Evolutionary conservation across 2,329 filamentous ascomycete species (phyloP), one percentile per base, ranked within the genome.

Genomic region (Ciborinia camelliae): DNA sequence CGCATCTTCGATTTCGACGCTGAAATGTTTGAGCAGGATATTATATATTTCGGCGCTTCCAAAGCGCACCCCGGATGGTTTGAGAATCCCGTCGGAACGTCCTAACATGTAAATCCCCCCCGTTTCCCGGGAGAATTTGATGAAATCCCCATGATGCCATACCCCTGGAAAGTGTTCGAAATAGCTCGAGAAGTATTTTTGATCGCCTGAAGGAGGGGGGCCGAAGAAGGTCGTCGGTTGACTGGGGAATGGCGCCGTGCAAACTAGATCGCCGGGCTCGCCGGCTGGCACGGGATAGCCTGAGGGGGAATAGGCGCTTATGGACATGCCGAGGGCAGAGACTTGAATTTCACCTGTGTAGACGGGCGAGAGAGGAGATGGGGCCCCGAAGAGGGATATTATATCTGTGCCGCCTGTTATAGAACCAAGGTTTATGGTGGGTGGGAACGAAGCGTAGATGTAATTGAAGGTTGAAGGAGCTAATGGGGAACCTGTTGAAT

Each of bases 351-450:
- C 88, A 30, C 90, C 90, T 1, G 81, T 81, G 68, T 86, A 81
- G 26, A 94, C 90, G 1, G 90, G 90, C 1, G 91, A 80, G 4
- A 93, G 81, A 0, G 90, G 89, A 63, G 89, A 94, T 0, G 92
- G 90, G 0, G 91, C 89, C 51, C 93, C 94, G 73, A 98, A 99
- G 41, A 98, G 85, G 0, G 93, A 97, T 69, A 98, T 91, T 72
- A 98, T 98, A 75, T 99, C 95, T 3, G 94, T 98, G 58, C 94
- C 95, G 45, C 95, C 95, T 0, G 94, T 98, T 73, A 99, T 98
- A 64, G 91, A 96, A 57, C 88, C 92, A 9, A 98, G 85, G 76
- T 97, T 94, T 69, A 98, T 82, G n/a, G 84, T 80, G 0, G 84
- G 73, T 2, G 92, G 92, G 73, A 98, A 96, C 1, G 90, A 89